These are phyloP conservation scores for Metarhizium anisopliae DNA, from an alignment of 2,329 filamentous ascomycete species.

Conservation along the genomic window DNA sequence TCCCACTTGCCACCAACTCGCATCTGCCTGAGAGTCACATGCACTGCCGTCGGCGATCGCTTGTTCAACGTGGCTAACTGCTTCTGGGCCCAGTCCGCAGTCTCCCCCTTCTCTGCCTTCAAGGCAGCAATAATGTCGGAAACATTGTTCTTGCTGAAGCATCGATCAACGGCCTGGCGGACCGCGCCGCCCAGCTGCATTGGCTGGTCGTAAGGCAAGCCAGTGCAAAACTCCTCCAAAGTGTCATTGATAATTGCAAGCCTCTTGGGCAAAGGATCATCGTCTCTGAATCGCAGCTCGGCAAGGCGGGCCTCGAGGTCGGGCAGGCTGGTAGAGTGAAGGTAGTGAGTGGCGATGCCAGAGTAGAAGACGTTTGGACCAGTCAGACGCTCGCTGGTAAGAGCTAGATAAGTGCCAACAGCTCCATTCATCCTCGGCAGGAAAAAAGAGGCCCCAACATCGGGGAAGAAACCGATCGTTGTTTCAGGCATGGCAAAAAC, in stretches of 20 bases:
- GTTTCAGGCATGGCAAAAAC: slow-evolving; percentile 98
- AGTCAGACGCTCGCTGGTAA: slow-evolving; percentile 76
- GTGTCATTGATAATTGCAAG: slow-evolving; percentile 71
- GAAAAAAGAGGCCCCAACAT: slow-evolving; percentile 95
- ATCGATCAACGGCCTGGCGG: slow-evolving; percentile 76
- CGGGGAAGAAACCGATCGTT: slow-evolving; percentile 96
- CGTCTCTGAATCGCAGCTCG: slow-evolving; percentile 82
- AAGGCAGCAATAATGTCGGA: slow-evolving; percentile 63
- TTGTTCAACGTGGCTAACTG: slow-evolving; percentile 66
- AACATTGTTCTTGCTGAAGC: slow-evolving; percentile 61
- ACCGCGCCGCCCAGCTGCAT: slow-evolving; percentile 60
- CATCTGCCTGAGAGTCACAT: slow-evolving; percentile 79
- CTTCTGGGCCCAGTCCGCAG: slow-evolving; percentile 66
- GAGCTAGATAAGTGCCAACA: slow-evolving; percentile 82
- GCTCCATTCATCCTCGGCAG: slow-evolving; percentile 79
- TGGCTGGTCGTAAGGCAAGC: slow-evolving; percentile 66
- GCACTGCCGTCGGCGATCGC: slow-evolving; percentile 78
- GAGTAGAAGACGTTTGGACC: slow-evolving; percentile 85
- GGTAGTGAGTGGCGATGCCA: slow-evolving; percentile 89
- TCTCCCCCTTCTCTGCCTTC: slow-evolving; percentile 38
- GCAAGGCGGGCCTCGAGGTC: slow-evolving; percentile 76
- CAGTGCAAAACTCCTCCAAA: slow-evolving; percentile 85
- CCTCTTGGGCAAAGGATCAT: slow-evolving; percentile 52
- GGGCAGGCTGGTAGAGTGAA: slow-evolving; percentile 81
- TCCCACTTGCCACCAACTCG: slow-evolving; percentile 65